Conservation (phyloP, 2,329 filamentous ascomycete species). For the Alternaria solani region DNA sequence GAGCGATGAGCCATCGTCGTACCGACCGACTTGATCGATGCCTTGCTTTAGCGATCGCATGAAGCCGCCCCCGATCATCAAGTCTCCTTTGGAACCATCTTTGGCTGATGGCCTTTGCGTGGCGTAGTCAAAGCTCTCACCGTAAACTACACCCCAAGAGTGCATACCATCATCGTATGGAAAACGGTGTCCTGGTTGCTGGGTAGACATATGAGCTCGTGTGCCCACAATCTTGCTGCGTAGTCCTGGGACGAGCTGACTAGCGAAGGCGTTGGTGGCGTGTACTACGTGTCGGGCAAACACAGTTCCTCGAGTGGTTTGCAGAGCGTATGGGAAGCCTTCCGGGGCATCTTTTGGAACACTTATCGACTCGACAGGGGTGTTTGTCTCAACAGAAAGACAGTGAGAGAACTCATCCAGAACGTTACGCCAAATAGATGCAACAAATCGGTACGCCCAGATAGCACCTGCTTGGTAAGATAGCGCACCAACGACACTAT, state of each 20-base stretch:
- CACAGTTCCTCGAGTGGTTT: slow-evolving; percentile 58
- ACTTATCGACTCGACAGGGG: slow-evolving; percentile 33
- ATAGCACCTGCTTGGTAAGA: slow-evolving; percentile 41
- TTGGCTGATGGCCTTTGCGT: slow-evolving; percentile 13
- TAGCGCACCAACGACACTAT: slow-evolving; percentile 30
- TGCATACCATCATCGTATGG: slow-evolving; percentile 44
- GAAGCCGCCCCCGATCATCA: slow-evolving; percentile 25
- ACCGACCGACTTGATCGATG: slow-evolving; percentile 19
- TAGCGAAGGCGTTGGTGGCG: slow-evolving; percentile 64
- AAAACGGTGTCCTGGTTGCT: slow-evolving; percentile 52
- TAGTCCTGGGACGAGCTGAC: slow-evolving; percentile 61
- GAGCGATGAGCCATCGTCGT: slow-evolving; percentile 17
- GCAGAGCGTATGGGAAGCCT: slow-evolving; percentile 42
- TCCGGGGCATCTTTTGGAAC: slow-evolving; percentile 46
- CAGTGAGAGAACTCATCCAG: slow-evolving; percentile 19
- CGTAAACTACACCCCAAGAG: slow-evolving; percentile 59
- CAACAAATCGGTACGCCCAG: slow-evolving; percentile 26
- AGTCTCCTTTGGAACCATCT: slow-evolving; percentile 14
- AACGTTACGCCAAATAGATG: slow-evolving; percentile 17
- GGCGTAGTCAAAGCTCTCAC: slow-evolving; percentile 11
- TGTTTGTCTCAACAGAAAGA: slow-evolving; percentile 5
- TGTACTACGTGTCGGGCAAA: slow-evolving; percentile 63
- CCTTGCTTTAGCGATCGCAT: slow-evolving; percentile 22
- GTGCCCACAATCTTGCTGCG: slow-evolving; percentile 31
- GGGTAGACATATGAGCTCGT: slow-evolving; percentile 59